Percentiles rank a stretch among this genome's conserved stretches.
Conservation (phyloP, 139 green algal species). For the Coelastrella sp. region DNA sequence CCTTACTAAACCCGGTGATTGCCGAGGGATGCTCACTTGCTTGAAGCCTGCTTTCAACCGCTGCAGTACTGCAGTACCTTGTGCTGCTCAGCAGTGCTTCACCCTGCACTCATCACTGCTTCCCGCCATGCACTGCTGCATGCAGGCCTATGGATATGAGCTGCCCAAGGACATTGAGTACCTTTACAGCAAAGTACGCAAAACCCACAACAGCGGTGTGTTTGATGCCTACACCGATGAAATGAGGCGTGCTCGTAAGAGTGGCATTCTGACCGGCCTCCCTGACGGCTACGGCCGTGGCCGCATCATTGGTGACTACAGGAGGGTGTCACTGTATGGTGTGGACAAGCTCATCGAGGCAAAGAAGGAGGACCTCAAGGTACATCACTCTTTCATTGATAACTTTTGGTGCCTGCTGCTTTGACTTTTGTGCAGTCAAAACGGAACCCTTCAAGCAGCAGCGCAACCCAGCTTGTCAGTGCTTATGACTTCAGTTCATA, state of each 20-base stretch:
- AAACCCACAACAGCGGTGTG: slow-evolving; percentile 84
- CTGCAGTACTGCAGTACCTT: background rate
- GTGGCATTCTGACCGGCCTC: slow-evolving; percentile 79
- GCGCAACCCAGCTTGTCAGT: too few relatives aligned
- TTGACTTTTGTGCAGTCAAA: background rate
- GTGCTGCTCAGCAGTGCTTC: background rate
- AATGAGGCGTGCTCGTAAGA: slow-evolving; percentile 74
- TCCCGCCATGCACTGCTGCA: background rate
- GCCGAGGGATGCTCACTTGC: too few relatives aligned
- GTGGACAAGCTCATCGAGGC: slow-evolving; percentile 70
- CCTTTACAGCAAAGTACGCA: slow-evolving; percentile 66
- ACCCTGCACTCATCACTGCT: background rate
- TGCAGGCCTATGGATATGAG: slow-evolving; percentile 37
- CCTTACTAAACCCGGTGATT: too few relatives aligned
- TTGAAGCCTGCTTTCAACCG: too few relatives aligned
- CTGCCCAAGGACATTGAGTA: slow-evolving; percentile 53
- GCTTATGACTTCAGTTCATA: background rate
- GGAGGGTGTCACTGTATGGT: slow-evolving; percentile 80
- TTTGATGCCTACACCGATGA: slow-evolving; percentile 84
- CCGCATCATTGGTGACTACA: slow-evolving; percentile 87
- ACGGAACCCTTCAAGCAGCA: too few relatives aligned
- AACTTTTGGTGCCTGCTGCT: background rate
- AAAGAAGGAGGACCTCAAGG: slow-evolving; percentile 73
- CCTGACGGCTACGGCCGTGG: slow-evolving; percentile 78
- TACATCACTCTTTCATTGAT: background rate